Conservation (phyloP, 345 rosid species). For the Laguncularia racemosa region DNA sequence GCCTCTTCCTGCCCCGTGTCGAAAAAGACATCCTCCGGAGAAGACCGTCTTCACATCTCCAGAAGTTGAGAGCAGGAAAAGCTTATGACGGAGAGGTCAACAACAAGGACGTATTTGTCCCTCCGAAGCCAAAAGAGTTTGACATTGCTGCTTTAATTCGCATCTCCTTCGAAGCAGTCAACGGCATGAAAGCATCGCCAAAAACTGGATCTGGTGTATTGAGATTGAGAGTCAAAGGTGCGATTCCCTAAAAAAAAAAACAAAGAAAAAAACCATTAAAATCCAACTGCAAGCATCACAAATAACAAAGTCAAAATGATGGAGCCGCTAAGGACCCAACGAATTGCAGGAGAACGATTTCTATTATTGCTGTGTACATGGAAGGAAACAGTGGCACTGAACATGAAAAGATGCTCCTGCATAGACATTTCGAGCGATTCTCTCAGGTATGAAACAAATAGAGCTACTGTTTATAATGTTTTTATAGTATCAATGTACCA, state of each 20-base stretch:
- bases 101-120: slow-evolving; percentile 79
- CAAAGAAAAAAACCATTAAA: neutral
- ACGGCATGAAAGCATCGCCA: slow-evolving; percentile 48
- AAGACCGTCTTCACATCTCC: too few species aligned
- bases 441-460: too few species aligned
- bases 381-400: too few species aligned
- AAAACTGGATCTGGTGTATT: slow-evolving; percentile 72
- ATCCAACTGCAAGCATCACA: neutral
- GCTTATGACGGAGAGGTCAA: slow-evolving; percentile 28
- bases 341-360: too few species aligned
- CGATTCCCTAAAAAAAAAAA: slow-evolving; percentile 58
- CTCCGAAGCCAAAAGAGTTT: slow-evolving; percentile 92
- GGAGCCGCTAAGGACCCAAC: neutral
- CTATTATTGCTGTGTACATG: too few species aligned
- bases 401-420: too few species aligned
- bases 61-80: too few species aligned
- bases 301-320: neutral
- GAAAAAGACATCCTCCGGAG: neutral
- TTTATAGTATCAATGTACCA: too few species aligned
- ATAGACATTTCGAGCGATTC: too few species aligned
- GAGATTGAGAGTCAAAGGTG: slow-evolving; percentile 79
- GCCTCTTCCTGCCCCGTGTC: neutral
- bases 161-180: slow-evolving; percentile 65
- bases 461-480: too few species aligned
- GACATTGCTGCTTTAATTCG: slow-evolving; percentile 62